Evolutionary conservation across 805 yeast genomes (phyloP).

Genomic region (Spencermartinsiella europaea): DNA sequence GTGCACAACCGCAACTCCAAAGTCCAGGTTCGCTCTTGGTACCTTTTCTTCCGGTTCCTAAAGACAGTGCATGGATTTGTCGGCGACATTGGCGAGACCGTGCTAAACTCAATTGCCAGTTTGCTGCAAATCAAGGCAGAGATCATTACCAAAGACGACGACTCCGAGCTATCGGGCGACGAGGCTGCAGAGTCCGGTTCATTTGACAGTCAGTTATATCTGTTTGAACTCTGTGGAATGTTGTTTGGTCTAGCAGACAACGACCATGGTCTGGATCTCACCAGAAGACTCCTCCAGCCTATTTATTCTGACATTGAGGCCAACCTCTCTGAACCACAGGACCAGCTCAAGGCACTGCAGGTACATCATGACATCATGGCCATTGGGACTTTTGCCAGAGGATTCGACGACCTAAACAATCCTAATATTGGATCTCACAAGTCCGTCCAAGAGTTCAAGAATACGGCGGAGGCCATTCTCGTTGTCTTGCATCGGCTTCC

Average conservation of each 20-base stretch:
- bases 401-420: slow-evolving; percentile 52
- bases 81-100: slow-evolving; percentile 49
- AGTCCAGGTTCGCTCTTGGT: slow-evolving; percentile 87
- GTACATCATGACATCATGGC: slow-evolving; percentile 86
- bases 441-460: slow-evolving; percentile 44
- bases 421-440: slow-evolving; percentile 19
- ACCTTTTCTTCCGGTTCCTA: slow-evolving; percentile 75
- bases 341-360: slow-evolving; percentile 52
- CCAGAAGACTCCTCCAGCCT: slow-evolving; percentile 69
- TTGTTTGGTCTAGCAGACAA: slow-evolving; percentile 51
- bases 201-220: slow-evolving; percentile 73
- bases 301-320: slow-evolving; percentile 65
- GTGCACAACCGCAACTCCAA: slow-evolving; percentile 67
- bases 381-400: slow-evolving; percentile 84
- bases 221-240: slow-evolving; percentile 83
- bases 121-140: slow-evolving; percentile 61
- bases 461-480: slow-evolving; percentile 74
- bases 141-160: slow-evolving; percentile 33
- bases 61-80: slow-evolving; percentile 67
- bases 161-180: slow-evolving; percentile 46
- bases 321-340: slow-evolving; percentile 34
- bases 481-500: slow-evolving; percentile 77
- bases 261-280: slow-evolving; percentile 37
- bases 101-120: slow-evolving; percentile 54
- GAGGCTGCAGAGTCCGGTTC: slow-evolving; percentile 44